These are phyloP conservation scores for Scedosporium dehoogii DNA, from an alignment of 2,329 filamentous ascomycete genomes.

Conservation along the genomic window DNA sequence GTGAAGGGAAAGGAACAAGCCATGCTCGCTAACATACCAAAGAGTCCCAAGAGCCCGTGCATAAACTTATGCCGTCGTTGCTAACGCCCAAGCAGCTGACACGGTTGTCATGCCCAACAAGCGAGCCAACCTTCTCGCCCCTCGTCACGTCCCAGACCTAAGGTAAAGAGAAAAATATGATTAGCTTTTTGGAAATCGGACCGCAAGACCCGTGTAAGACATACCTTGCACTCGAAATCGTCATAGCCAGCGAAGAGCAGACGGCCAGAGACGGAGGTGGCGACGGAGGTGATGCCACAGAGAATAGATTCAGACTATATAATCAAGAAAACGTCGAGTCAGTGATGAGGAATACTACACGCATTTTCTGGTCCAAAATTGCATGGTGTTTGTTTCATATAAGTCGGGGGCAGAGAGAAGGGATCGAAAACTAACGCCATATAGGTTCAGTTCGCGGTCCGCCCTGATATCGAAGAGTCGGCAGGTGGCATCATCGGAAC, in stretches of 20 bases:
- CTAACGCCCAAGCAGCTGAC: constrained; percentile 98
- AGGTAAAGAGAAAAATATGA: background rate
- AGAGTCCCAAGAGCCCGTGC: constrained; percentile 99
- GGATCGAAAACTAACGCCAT: constrained; percentile 42
- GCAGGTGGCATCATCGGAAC: constrained; percentile 95
- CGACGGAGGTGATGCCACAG: constrained; percentile 96
- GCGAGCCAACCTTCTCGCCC: constrained; percentile 91
- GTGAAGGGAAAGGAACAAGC: background rate
- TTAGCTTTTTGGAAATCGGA: background rate
- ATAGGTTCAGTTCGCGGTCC: constrained; percentile 66
- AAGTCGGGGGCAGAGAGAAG: background rate
- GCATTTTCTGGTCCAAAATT: no score
- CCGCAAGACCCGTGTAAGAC: constrained; percentile 15
- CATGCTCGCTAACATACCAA: constrained; percentile 58
- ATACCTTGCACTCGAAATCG: constrained; percentile 99
- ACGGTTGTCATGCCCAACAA: constrained; percentile 96
- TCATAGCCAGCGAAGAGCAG: constrained; percentile 96
- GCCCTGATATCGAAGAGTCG: constrained; percentile 96
- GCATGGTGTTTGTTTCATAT: no score
- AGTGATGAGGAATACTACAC: background rate
- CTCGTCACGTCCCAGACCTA: constrained; percentile 97
- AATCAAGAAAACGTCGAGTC: background rate
- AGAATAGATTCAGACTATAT: constrained; percentile 92
- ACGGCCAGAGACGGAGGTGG: constrained; percentile 92
- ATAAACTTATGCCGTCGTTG: constrained; percentile 98